Evolutionary conservation across 1,139 yeast species (phyloP), one percentile per base, ranked within the genome.

Genomic region (Hansenula lynferdii): DNA sequence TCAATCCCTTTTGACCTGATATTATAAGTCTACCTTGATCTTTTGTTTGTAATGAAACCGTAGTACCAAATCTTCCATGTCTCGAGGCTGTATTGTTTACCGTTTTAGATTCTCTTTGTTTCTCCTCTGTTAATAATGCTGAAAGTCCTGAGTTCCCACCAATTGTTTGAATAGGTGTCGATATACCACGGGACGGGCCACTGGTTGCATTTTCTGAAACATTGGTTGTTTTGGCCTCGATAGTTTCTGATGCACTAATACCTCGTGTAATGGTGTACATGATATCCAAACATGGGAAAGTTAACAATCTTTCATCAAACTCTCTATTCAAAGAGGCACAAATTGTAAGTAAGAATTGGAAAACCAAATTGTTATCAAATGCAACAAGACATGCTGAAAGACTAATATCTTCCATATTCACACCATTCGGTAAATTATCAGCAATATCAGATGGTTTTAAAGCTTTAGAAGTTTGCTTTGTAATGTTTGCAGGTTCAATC

Each of bases 51-150:
- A 89, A 69, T 2, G 95, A 81, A 10, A 89, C 61, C 48, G 90
- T 66, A 0, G 97, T 80, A 1, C 98, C 98, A 64, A 92, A 92
- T 31, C 96, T 71, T 5, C 95, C 92, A 56, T 92, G 98, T 38
- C 98, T 72, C 0, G 90, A 75, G 1, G 84, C 76, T 5, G 77
- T 66, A 37, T 70, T 67, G 74, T 15, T 72, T 67, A 16, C n/a
- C n/a, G n/a, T 65, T 69, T 45, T 24, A 5, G 26, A 24, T 6
- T 75, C 77, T 45, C 80, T 60, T 30, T 68, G 68, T 25, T 69
- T 66, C 56, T 87, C 97, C 37, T 72, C 70, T 4, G 66, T 62
- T 18, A 89, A 64, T 11, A 87, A 60, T 20, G 72, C 75, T 31
- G 70, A 64, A 15, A 89, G 65, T 42, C 70, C 71, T n/a, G n/a